Percentiles rank a stretch among this genome's conserved stretches.
Conservation (phyloP, 805 yeast species). For the Pichia kluyveri region DNA sequence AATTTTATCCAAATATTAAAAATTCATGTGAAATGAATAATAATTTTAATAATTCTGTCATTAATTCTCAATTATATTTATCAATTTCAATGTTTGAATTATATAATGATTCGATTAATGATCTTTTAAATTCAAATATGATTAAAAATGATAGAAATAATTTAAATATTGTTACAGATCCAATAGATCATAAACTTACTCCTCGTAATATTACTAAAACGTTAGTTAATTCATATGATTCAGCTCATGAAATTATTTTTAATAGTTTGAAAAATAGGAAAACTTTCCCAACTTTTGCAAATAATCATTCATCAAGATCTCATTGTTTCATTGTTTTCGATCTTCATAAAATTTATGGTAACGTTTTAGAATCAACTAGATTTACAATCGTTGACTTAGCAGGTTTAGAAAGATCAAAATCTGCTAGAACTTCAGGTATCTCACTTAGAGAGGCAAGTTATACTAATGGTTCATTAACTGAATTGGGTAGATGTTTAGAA, state of each 20-base stretch:
- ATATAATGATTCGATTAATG: slow-evolving; percentile 37
- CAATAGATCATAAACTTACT: slow-evolving; percentile 33
- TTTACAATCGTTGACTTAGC: slow-evolving; percentile 45
- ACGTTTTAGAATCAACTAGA: slow-evolving; percentile 24
- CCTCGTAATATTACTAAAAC: slow-evolving; percentile 35
- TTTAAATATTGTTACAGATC: slow-evolving; percentile 34
- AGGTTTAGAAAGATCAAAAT: slow-evolving; percentile 40
- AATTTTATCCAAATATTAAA: slow-evolving; percentile 6
- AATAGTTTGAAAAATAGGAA: slow-evolving; percentile 30
- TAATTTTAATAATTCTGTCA: background rate
- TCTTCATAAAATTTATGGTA: slow-evolving; percentile 14
- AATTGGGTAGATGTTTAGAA: slow-evolving; percentile 40
- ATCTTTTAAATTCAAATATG: slow-evolving; percentile 20
- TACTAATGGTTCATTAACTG: slow-evolving; percentile 40
- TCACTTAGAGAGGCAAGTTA: slow-evolving; percentile 38
- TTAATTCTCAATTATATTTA: slow-evolving; percentile 11
- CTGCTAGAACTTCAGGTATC: slow-evolving; percentile 36
- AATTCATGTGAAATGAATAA: background rate
- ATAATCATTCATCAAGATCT: slow-evolving; percentile 38
- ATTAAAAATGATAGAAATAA: slow-evolving; percentile 17
- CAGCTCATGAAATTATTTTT: slow-evolving; percentile 30
- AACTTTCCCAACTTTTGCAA: slow-evolving; percentile 35
- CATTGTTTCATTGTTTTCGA: slow-evolving; percentile 40
- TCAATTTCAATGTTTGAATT: slow-evolving; percentile 47
- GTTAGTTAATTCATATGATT: slow-evolving; percentile 28